Evolutionary conservation across 1,284 basidiomycete species (phyloP).

Genomic region (Boletellus sp.): DNA sequence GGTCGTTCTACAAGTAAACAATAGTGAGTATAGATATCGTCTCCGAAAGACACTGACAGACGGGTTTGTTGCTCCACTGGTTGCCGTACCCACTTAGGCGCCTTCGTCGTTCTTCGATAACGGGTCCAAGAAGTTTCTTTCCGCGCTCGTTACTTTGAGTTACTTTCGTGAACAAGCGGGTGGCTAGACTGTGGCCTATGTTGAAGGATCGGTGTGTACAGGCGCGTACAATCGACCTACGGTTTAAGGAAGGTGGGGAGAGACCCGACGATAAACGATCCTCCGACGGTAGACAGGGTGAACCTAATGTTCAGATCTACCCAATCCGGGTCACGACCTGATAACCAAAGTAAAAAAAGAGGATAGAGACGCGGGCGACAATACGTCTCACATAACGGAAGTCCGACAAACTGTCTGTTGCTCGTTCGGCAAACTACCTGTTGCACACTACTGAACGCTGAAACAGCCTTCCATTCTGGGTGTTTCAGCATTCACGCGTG

Average conservation of each 20-base stretch:
- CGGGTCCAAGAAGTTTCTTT: constrained; percentile 30
- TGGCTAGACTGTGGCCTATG: not conserved
- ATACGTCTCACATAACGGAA: constrained; percentile 21
- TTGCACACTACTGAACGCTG: constrained; percentile 12
- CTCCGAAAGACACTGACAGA: constrained; percentile 11
- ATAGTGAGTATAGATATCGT: not conserved
- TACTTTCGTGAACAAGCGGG: not conserved
- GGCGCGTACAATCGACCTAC: constrained; percentile 24
- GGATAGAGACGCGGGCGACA: too few species aligned
- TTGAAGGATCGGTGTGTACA: not conserved
- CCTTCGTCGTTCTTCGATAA: constrained; percentile 38
- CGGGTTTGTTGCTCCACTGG: constrained; percentile 39
- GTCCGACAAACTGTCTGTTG: constrained; percentile 40
- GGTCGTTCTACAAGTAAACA: not conserved
- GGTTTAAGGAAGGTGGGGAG: constrained; percentile 39
- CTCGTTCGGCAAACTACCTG: constrained; percentile 33
- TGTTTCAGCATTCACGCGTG: not conserved
- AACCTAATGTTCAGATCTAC: constrained; percentile 35
- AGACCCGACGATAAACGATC: constrained; percentile 25
- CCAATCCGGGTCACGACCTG: constrained; percentile 32
- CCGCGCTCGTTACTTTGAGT: constrained; percentile 1
- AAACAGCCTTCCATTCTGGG: constrained; percentile 19
- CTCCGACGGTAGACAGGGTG: constrained; percentile 28
- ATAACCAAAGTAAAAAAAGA: not conserved
- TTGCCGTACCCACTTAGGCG: constrained; percentile 32